phyloP scores from a whole-genome alignment of 2,329 filamentous ascomycete genomes.

The Ophiostoma himal-ulmi region DNA sequence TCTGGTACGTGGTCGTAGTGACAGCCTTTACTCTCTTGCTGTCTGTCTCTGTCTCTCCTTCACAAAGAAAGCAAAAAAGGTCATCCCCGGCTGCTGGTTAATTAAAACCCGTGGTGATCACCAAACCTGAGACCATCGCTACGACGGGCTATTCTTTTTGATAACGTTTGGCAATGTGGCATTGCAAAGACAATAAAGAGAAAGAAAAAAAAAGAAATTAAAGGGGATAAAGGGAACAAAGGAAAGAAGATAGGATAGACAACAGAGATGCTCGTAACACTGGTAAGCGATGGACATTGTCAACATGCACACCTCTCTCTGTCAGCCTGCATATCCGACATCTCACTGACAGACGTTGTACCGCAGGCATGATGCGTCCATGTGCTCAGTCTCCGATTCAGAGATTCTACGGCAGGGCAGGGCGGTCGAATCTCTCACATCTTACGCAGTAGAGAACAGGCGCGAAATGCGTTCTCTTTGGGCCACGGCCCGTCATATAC shows the following conservation, averaged over 20 bases:
- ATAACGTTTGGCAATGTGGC: too few relatives aligned
- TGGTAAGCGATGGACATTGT: neutral
- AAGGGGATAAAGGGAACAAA: neutral
- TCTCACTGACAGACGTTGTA: conserved; percentile 2
- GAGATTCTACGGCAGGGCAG: neutral
- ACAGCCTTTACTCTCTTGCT: too few relatives aligned
- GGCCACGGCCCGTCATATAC: neutral
- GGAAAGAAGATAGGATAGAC: neutral
- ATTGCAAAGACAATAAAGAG: too few relatives aligned
- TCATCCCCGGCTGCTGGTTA: too few relatives aligned
- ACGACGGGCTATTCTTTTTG: too few relatives aligned
- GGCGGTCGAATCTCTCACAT: neutral
- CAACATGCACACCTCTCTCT: neutral
- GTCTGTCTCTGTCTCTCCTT: too few relatives aligned
- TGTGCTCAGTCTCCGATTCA: neutral
- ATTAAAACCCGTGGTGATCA: too few relatives aligned
- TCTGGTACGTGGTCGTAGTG: neutral
- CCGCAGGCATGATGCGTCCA: neutral
- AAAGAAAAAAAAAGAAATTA: too few relatives aligned
- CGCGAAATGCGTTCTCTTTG: conserved; percentile 8
- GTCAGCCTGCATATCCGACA: conserved; percentile 8
- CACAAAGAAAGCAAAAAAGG: neutral
- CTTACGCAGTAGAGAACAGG: neutral
- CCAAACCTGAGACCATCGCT: too few relatives aligned
- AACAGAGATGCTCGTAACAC: neutral